A percentile compares a stretch with the other conserved stretches of the same genome.
These are phyloP conservation scores for Elaeagnus macrophylla DNA, from an alignment of 306 rosid species.

Conservation along the genomic window DNA sequence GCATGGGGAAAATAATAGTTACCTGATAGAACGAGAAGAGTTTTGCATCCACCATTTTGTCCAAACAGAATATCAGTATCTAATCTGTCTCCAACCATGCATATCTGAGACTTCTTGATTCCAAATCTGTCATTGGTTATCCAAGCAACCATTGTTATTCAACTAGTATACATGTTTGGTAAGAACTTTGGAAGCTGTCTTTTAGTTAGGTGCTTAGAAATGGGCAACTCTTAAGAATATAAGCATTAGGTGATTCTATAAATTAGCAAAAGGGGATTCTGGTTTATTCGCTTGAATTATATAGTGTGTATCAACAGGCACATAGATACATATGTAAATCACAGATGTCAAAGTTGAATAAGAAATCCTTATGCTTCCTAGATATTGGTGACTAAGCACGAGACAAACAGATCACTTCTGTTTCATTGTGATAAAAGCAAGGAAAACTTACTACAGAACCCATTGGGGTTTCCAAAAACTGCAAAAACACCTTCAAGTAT, in stretches of 20 bases:
- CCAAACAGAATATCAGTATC: constrained; percentile 94
- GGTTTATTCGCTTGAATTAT: neutral
- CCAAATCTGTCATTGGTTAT: constrained; percentile 55
- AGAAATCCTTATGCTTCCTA: neutral
- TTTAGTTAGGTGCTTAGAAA: neutral
- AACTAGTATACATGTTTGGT: constrained; percentile 9
- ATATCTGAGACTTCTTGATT: constrained; percentile 78
- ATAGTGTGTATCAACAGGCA: neutral
- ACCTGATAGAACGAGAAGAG: constrained; percentile 92
- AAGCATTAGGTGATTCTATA: neutral
- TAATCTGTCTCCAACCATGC: constrained; percentile 97
- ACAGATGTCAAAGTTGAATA: neutral
- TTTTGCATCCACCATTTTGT: constrained; percentile 95
- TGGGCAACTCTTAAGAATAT: neutral
- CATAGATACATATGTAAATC: neutral
- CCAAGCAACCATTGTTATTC: constrained; percentile 3
- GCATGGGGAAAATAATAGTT: neutral
- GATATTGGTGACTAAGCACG: neutral
- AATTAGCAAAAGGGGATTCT: neutral
- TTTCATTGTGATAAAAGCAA: too few species aligned
- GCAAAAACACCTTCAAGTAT: too few species aligned
- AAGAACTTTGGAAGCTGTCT: neutral
- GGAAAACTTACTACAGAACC: too few species aligned
- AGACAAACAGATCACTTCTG: neutral
- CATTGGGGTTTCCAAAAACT: too few species aligned